phyloP scores from a whole-genome alignment of 73 alveolate genomes.

The Symbiodinium natans region DNA sequence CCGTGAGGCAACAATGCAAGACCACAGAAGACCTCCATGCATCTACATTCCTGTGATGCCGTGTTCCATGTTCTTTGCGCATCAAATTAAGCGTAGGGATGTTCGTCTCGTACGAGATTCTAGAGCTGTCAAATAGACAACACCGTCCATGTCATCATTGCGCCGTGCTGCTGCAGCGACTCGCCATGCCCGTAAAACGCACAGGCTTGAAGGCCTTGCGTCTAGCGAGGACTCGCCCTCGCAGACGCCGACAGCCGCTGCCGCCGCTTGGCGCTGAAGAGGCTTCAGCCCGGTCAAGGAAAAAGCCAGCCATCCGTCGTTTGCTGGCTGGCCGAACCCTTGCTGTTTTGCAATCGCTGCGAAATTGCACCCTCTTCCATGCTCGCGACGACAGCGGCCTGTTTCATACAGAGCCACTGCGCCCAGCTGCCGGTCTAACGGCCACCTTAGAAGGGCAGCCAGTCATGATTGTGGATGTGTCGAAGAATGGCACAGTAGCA shows the following conservation, averaged over 20 bases:
- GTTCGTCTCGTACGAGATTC: no score
- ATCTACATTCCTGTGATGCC: no score
- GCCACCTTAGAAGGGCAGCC: not conserved
- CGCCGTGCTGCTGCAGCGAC: not conserved
- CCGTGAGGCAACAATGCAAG: no score
- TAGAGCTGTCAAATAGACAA: no score
- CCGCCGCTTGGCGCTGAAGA: not conserved
- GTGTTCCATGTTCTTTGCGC: no score
- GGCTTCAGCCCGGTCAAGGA: not conserved
- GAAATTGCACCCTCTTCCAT: not conserved
- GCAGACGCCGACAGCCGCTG: not conserved
- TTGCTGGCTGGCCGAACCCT: not conserved
- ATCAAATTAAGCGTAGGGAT: no score
- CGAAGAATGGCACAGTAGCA: not conserved
- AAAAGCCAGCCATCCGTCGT: not conserved
- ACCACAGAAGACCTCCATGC: no score
- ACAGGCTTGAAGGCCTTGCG: not conserved
- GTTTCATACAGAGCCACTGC: not conserved
- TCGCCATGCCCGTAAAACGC: not conserved
- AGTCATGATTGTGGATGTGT: not conserved
- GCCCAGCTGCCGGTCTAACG: not conserved
- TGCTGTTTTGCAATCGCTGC: not conserved
- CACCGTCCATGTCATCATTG: no score
- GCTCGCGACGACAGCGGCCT: not conserved
- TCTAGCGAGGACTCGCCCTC: not conserved